Conservation (phyloP, 2,329 filamentous ascomycete genomes). For the Botryotinia globosa region DNA sequence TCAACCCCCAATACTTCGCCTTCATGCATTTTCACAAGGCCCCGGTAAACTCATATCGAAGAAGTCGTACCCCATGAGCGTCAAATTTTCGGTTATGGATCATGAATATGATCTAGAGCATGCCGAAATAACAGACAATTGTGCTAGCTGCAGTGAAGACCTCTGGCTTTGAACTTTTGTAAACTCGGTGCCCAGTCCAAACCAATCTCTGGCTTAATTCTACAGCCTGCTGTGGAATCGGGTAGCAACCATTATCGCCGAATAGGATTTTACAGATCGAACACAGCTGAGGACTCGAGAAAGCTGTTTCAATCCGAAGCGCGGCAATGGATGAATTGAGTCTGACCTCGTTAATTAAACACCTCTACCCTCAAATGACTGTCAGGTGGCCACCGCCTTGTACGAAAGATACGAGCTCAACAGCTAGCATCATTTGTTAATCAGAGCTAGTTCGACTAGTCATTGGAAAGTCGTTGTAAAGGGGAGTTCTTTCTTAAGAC, state of each 20-base stretch:
- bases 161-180: not conserved
- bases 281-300: not conserved
- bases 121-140: not conserved
- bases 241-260: not conserved
- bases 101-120: not conserved
- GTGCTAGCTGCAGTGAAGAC: not conserved
- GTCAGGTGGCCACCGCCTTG: not conserved
- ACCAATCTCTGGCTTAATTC: not conserved
- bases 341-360: not conserved
- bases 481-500: too few relatives aligned
- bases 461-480: too few relatives aligned
- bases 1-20: not conserved
- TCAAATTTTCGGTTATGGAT: not conserved
- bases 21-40: not conserved
- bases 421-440: too few relatives aligned
- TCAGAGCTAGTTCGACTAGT: too few relatives aligned
- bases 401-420: too few relatives aligned
- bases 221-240: not conserved
- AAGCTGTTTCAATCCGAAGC: not conserved
- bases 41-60: not conserved
- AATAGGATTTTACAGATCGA: not conserved
- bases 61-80: not conserved
- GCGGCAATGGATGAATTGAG: not conserved
- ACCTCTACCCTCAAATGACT: not conserved
- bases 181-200: not conserved